These are phyloP conservation scores for Salix caprea DNA, from an alignment of 345 rosid species.

Conservation along the genomic window DNA sequence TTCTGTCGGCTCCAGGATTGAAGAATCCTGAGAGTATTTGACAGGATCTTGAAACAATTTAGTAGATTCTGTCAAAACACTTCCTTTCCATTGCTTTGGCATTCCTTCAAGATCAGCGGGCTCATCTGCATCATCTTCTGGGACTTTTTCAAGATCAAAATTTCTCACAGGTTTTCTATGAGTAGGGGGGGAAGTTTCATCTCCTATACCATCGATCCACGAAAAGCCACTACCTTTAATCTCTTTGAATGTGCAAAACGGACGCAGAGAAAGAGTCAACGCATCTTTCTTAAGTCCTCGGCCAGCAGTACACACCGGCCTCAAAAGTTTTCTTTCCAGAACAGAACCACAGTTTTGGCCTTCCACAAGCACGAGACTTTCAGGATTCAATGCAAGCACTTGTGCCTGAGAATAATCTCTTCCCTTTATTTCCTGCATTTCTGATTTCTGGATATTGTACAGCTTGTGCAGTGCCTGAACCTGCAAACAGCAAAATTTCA, in stretches of 20 bases:
- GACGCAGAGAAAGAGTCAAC: not conserved
- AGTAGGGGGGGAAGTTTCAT: not conserved
- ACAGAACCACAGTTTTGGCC: not conserved
- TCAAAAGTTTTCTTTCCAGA: constrained; percentile 8
- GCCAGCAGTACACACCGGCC: not conserved
- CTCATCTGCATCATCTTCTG: not conserved
- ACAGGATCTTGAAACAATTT: not conserved
- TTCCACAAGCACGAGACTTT: constrained; percentile 1
- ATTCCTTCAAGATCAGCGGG: not conserved
- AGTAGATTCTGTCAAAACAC: not conserved
- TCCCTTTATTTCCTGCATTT: not conserved
- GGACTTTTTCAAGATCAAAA: not conserved
- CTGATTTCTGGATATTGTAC: constrained; percentile 6
- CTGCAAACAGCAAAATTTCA: constrained; percentile 1
- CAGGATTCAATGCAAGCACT: not conserved
- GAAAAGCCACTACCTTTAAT: not conserved
- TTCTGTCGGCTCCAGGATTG: not conserved
- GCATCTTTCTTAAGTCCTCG: constrained; percentile 2
- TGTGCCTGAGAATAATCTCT: not conserved
- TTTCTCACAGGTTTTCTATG: not conserved
- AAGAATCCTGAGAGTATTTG: not conserved
- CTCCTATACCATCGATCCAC: not conserved
- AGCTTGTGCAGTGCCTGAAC: constrained; percentile 18
- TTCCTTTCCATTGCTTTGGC: not conserved
- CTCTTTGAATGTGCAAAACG: not conserved